Evolutionary conservation across 768 basidiomycete species (phyloP), one percentile per base, ranked within the genome.

Genomic region (Termitomyces sp.): DNA sequence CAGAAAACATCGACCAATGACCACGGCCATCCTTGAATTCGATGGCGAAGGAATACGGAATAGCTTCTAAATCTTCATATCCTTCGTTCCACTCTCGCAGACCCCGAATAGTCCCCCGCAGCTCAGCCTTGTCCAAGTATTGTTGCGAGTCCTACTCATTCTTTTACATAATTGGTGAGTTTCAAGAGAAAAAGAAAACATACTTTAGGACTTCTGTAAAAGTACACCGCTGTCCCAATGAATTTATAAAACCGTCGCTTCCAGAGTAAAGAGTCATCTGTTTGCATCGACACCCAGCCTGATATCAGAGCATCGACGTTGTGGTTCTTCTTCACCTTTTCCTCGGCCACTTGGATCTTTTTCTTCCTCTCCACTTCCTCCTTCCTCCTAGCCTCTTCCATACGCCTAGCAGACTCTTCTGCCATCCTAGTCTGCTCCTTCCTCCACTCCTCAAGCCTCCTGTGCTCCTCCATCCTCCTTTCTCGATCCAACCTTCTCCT

Each of bases 61-160:
- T 86, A 10, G 85, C 79, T 65, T 84, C 77, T 35, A 88, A 68
- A 47, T 86, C 83, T 57, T 88, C 86, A 57, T 82, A 86, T 6
- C 86, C 86, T 56, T 88, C 82, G 56, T 80, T 75, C 81, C 84
- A 86, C 63, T 88, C 87, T 57, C 76, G 75, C 53, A 87, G 61
- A 9, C 70, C 79, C 46, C 68, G 70, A 16, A 85, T 65, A 9
- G 73, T 70, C 9, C 79, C 80, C 5, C 76, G 73, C 43, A 88
- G 68, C 38, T 77, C 68, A n/a, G 84, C 53, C 45, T 77, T 66
- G 36, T 80, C 79, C 55, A 80, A 54, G 10, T 70, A 63, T 36
- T 69, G 70, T 30, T 68, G 64, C 35, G 68, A 63, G 54, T 81
- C 78, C 80, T 82, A 55, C 8, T 54, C 26, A 35, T 1, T 16